A percentile compares a stretch with the other conserved stretches of the same genome.
Evolutionary conservation across 805 yeast species (phyloP).

Genomic region (Monosporozyma solicola): DNA sequence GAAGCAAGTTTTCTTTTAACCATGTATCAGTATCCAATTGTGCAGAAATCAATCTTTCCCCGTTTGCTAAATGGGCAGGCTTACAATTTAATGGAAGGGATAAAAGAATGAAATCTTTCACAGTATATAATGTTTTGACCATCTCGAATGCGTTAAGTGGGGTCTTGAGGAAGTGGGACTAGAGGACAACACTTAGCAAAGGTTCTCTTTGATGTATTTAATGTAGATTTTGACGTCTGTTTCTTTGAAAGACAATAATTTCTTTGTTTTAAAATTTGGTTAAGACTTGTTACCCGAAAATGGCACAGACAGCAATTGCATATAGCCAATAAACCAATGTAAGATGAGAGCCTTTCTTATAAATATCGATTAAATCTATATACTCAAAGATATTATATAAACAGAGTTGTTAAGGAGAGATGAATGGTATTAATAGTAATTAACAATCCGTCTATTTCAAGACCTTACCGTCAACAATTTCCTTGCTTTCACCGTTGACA

Average conservation of each 20-base stretch:
- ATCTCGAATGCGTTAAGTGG: constrained; percentile 11
- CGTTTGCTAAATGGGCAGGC: constrained; percentile 38
- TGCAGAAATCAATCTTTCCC: neutral
- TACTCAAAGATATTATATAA: too few relatives aligned
- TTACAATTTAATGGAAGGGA: constrained; percentile 48
- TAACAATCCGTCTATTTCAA: constrained; percentile 50
- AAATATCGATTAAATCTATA: too few relatives aligned
- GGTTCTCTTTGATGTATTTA: neutral
- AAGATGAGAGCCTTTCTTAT: too few relatives aligned
- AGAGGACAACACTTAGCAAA: neutral
- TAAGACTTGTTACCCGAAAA: neutral
- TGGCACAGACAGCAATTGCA: neutral
- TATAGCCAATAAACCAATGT: too few relatives aligned
- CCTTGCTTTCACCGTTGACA: constrained; percentile 71
- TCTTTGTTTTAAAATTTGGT: neutral
- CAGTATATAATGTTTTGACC: constrained; percentile 25
- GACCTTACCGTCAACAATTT: constrained; percentile 96
- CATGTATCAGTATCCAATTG: constrained; percentile 34
- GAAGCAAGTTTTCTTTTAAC: constrained; percentile 47
- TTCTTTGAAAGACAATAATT: neutral
- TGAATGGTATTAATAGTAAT: too few relatives aligned
- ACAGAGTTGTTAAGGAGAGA: too few relatives aligned
- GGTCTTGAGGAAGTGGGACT: neutral
- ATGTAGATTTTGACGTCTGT: neutral
- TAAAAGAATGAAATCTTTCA: constrained; percentile 37